These are phyloP conservation scores for Tausonia pullulans DNA, from an alignment of 1,284 basidiomycete species.

Conservation along the genomic window DNA sequence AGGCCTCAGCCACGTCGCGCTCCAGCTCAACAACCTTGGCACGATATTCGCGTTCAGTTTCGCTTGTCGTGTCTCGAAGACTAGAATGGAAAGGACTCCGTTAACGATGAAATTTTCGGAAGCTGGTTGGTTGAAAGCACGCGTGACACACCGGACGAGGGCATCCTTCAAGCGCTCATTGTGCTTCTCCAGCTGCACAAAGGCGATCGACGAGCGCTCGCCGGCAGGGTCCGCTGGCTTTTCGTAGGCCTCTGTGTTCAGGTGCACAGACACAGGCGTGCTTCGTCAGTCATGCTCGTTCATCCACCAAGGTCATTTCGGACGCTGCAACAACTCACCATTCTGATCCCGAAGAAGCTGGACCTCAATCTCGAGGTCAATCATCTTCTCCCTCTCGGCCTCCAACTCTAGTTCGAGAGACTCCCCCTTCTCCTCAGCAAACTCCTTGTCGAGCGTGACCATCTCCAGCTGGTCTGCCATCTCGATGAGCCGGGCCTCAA, in stretches of 20 bases:
- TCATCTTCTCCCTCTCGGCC: slow-evolving; percentile 61
- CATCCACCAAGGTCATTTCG: too few species aligned
- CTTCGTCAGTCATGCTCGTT: too few species aligned
- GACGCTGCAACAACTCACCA: slow-evolving; percentile 23
- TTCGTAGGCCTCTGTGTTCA: slow-evolving; percentile 23
- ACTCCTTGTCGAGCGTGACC: slow-evolving; percentile 88
- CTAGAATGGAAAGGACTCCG: not conserved
- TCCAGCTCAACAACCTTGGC: slow-evolving; percentile 76
- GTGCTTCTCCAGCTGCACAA: slow-evolving; percentile 89
- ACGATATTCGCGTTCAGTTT: slow-evolving; percentile 49
- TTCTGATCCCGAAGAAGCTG: slow-evolving; percentile 56
- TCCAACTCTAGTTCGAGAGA: slow-evolving; percentile 63
- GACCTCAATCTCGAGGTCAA: slow-evolving; percentile 75
- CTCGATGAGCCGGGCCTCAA: slow-evolving; percentile 57
- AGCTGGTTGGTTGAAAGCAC: not conserved
- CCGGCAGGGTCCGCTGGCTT: slow-evolving; percentile 37
- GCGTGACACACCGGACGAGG: slow-evolving; percentile 52
- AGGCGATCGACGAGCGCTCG: slow-evolving; percentile 59
- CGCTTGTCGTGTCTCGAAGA: slow-evolving; percentile 1
- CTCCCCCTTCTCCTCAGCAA: slow-evolving; percentile 90
- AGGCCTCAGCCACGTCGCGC: slow-evolving; percentile 54
- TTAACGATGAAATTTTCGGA: not conserved
- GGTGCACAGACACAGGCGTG: too few species aligned
- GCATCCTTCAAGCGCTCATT: slow-evolving; percentile 93
- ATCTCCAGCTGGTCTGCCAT: slow-evolving; percentile 85